phyloP scores from a whole-genome alignment of 768 basidiomycete species.

The Podaxis sp. region DNA sequence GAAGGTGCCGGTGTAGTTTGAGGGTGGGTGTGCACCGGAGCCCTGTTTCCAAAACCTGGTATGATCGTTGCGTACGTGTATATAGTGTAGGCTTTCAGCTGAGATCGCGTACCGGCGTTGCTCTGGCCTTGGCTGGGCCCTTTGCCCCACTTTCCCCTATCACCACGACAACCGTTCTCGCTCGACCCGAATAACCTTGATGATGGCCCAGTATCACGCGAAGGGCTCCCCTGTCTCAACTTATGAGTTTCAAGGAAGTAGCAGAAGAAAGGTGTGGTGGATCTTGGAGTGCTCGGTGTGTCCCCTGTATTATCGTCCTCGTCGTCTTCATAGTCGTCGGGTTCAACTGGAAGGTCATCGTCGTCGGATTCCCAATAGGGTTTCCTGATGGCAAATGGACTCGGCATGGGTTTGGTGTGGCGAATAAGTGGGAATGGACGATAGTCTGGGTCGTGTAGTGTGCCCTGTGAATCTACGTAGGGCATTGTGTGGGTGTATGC shows the following conservation, averaged over 20 bases:
- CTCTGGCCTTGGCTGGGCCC: background rate
- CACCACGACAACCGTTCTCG: background rate
- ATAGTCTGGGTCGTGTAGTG: slow-evolving; percentile 17
- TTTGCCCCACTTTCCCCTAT: background rate
- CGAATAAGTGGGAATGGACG: slow-evolving; percentile 15
- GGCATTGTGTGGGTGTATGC: slow-evolving; percentile 3
- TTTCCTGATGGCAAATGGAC: slow-evolving; percentile 7
- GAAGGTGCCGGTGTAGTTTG: background rate
- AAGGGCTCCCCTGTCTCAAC: background rate
- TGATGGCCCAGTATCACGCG: background rate
- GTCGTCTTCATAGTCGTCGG: background rate
- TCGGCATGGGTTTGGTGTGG: background rate
- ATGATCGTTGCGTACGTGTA: background rate
- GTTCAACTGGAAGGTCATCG: background rate
- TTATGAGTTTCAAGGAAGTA: slow-evolving; percentile 9
- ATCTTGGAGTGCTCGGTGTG: slow-evolving; percentile 3
- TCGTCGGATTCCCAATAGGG: slow-evolving; percentile 5
- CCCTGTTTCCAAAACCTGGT: background rate
- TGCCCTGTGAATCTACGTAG: slow-evolving; percentile 17
- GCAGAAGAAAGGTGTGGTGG: slow-evolving; percentile 7
- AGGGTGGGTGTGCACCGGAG: background rate
- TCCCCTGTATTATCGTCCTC: background rate
- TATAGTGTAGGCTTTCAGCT: background rate
- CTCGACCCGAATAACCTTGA: background rate
- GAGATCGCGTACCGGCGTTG: background rate